Conservation (phyloP, 1,284 basidiomycete species). For the Boletellus deceptivus region DNA sequence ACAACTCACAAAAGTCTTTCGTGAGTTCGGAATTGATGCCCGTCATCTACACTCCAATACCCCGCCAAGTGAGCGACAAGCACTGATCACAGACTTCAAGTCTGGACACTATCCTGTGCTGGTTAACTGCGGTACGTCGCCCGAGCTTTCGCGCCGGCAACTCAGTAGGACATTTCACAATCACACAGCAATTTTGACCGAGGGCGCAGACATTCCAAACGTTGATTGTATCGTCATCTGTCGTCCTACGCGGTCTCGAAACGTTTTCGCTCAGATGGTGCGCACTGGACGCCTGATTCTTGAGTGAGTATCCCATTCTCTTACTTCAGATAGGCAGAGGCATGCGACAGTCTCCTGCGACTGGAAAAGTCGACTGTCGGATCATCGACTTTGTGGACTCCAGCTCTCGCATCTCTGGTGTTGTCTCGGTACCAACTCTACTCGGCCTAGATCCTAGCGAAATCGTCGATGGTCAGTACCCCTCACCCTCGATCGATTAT, state of each 20-base stretch:
- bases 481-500: slow-evolving; percentile 1
- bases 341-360: slow-evolving; percentile 79
- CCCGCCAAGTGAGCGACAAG: slow-evolving; percentile 60
- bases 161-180: slow-evolving; percentile 3
- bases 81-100: slow-evolving; percentile 69
- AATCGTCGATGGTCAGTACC: slow-evolving; percentile 57
- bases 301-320: not conserved
- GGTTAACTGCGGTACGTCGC: slow-evolving; percentile 79
- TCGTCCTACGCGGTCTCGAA: slow-evolving; percentile 84
- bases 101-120: slow-evolving; percentile 80
- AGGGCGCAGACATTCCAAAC: slow-evolving; percentile 88
- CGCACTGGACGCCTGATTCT: slow-evolving; percentile 12
- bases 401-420: slow-evolving; percentile 62
- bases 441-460: slow-evolving; percentile 83
- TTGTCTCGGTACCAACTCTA: slow-evolving; percentile 81
- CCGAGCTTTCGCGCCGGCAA: not conserved
- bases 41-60: slow-evolving; percentile 78
- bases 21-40: slow-evolving; percentile 81
- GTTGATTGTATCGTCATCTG: slow-evolving; percentile 91
- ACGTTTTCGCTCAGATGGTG: slow-evolving; percentile 93
- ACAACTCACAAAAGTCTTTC: slow-evolving; percentile 73
- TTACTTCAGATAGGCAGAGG: slow-evolving; percentile 83
- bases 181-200: slow-evolving; percentile 77
- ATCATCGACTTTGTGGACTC: slow-evolving; percentile 93
- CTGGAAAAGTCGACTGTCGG: slow-evolving; percentile 83